These are phyloP conservation scores for Liriodendron chinense DNA, from an alignment of 164 flowering plant genomes.

Conservation along the genomic window DNA sequence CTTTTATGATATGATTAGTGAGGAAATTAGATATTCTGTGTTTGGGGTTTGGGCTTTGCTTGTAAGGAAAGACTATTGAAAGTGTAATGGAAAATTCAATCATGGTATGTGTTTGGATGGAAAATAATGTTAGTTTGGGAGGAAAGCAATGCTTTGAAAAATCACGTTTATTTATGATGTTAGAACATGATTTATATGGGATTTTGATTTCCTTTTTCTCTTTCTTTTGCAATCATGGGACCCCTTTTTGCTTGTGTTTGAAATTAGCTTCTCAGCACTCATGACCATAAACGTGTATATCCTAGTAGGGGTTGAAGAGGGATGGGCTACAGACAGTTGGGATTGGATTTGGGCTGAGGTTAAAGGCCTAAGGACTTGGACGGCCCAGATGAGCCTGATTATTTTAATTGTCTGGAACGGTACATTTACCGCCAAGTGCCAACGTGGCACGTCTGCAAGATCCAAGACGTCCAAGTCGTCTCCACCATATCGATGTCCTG, in stretches of 20 bases:
- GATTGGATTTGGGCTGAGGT: too few relatives aligned
- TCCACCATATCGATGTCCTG: too few relatives aligned
- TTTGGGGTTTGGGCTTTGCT: background rate
- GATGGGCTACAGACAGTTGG: background rate
- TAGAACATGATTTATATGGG: background rate
- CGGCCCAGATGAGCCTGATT: too few relatives aligned
- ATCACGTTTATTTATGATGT: background rate
- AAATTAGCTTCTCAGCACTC: background rate
- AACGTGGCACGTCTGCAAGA: too few relatives aligned
- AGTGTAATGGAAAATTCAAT: background rate
- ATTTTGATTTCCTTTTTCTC: background rate
- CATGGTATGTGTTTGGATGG: background rate
- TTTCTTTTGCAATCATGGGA: background rate
- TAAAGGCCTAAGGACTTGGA: too few relatives aligned
- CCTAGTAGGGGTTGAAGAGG: background rate
- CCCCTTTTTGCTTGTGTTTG: background rate
- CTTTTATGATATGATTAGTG: background rate
- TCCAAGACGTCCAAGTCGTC: too few relatives aligned
- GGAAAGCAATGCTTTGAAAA: conserved; percentile 2
- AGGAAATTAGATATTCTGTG: background rate
- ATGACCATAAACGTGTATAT: too few relatives aligned
- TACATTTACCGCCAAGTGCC: too few relatives aligned
- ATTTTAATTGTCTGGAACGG: too few relatives aligned
- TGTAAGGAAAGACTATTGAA: background rate
- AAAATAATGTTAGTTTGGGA: background rate